phyloP scores from a whole-genome alignment of 169 alveolate species.

The Plasmodium gallinaceum region DNA sequence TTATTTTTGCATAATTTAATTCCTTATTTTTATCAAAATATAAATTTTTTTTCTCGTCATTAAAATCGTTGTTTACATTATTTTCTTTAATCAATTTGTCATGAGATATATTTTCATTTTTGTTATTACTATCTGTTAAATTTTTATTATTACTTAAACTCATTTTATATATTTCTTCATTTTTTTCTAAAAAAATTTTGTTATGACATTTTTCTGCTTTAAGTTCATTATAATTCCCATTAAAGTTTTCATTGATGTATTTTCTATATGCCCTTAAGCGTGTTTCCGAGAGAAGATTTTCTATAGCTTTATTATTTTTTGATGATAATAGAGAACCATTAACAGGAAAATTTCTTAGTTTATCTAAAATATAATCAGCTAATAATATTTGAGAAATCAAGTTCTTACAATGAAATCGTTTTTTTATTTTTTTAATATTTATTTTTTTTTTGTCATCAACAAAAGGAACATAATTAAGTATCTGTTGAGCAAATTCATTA shows the following conservation, averaged over 20 bases:
- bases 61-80: background rate
- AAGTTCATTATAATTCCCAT: conserved; percentile 7
- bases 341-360: conserved; percentile 55
- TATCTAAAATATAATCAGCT: conserved; percentile 68
- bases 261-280: conserved; percentile 52
- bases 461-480: conserved; percentile 71
- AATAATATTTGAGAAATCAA: conserved; percentile 56
- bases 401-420: conserved; percentile 39
- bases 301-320: conserved; percentile 14
- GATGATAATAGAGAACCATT: conserved; percentile 4
- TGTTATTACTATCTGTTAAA: conserved; percentile 7
- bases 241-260: conserved; percentile 45
- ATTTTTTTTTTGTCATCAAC: conserved; percentile 68
- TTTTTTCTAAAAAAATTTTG: conserved; percentile 6
- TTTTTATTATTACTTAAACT: background rate
- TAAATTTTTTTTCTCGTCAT: background rate
- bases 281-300: conserved; percentile 29
- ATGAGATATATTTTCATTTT: background rate
- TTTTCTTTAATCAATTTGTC: background rate
- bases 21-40: background rate
- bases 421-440: conserved; percentile 34
- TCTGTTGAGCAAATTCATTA: conserved; percentile 54
- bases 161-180: conserved; percentile 22
- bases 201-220: conserved; percentile 31
- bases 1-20: background rate